A percentile compares a stretch with the other conserved stretches of the same genome.
These are phyloP conservation scores for Physcomitrellopsis africana DNA, from an alignment of 225 moss, liverwort and hornwort species.

Conservation along the genomic window DNA sequence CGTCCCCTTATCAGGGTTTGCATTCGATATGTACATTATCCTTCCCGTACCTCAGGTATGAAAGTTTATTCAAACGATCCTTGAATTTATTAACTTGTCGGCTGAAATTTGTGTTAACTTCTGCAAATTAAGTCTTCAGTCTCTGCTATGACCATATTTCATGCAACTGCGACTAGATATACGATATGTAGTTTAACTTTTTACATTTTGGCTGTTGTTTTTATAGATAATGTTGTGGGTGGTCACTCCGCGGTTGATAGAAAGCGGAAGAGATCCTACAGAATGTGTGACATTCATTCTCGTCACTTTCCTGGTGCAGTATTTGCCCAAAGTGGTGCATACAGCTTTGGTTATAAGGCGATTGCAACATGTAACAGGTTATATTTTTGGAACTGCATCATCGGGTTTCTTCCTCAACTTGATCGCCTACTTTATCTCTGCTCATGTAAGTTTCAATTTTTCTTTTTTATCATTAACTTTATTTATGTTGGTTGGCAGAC, in stretches of 20 bases:
- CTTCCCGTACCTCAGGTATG: slow-evolving; percentile 66
- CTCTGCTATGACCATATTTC: not conserved
- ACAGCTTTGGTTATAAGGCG: slow-evolving; percentile 51
- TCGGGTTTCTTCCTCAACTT: slow-evolving; percentile 71
- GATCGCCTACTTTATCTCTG: slow-evolving; percentile 55
- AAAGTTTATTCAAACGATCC: not conserved
- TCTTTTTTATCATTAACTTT: not conserved
- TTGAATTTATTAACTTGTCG: not conserved
- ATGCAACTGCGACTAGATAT: not conserved
- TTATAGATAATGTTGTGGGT: slow-evolving; percentile 65
- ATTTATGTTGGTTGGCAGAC: not conserved
- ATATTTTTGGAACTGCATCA: slow-evolving; percentile 73
- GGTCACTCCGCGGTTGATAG: slow-evolving; percentile 52
- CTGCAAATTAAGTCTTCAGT: not conserved
- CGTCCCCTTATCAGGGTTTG: slow-evolving; percentile 47
- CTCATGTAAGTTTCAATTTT: slow-evolving; percentile 54
- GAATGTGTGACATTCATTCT: slow-evolving; percentile 50
- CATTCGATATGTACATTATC: slow-evolving; percentile 64
- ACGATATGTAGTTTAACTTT: not conserved
- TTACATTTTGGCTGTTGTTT: slow-evolving; percentile 7
- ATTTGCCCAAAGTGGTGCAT: slow-evolving; percentile 68
- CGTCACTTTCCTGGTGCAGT: slow-evolving; percentile 60
- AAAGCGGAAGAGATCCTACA: slow-evolving; percentile 38
- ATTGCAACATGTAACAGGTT: slow-evolving; percentile 73
- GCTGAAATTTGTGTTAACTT: not conserved